Conservation (phyloP, 116 monocot species). For the Dioscorea cayenensis region DNA sequence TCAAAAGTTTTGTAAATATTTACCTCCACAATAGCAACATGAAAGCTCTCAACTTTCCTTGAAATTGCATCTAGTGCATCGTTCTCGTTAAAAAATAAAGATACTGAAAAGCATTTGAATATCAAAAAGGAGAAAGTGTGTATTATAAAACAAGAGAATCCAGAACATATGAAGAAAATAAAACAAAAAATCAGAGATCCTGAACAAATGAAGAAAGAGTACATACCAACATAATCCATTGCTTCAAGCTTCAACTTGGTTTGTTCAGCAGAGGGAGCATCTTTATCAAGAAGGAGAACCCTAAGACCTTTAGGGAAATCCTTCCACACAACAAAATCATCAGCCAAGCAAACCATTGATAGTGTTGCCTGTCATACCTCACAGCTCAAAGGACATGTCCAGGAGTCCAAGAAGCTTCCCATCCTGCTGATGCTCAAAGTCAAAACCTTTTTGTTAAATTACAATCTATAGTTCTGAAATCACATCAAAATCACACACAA, state of each 20-base stretch:
- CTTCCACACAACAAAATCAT: slow-evolving; percentile 38
- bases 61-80: slow-evolving; percentile 58
- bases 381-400: not conserved
- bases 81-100: slow-evolving; percentile 28
- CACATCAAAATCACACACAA: no score
- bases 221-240: slow-evolving; percentile 66
- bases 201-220: not conserved
- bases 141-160: no score
- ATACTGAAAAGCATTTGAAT: slow-evolving; percentile 30
- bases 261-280: slow-evolving; percentile 26
- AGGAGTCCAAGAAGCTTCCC: not conserved
- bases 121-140: not conserved
- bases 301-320: slow-evolving; percentile 74
- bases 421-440: not conserved
- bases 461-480: no score
- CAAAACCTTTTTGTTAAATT: no score
- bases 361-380: slow-evolving; percentile 11
- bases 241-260: slow-evolving; percentile 51
- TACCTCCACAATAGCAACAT: slow-evolving; percentile 87
- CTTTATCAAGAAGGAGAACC: slow-evolving; percentile 46
- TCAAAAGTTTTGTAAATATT: not conserved
- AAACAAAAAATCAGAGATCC: no score
- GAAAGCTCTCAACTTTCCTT: slow-evolving; percentile 39
- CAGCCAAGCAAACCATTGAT: slow-evolving; percentile 21
- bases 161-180: no score